Percentiles rank a stretch among this genome's conserved stretches.
Conservation (phyloP, 352 stramenopile species). For the Pythium rishiriense region DNA sequence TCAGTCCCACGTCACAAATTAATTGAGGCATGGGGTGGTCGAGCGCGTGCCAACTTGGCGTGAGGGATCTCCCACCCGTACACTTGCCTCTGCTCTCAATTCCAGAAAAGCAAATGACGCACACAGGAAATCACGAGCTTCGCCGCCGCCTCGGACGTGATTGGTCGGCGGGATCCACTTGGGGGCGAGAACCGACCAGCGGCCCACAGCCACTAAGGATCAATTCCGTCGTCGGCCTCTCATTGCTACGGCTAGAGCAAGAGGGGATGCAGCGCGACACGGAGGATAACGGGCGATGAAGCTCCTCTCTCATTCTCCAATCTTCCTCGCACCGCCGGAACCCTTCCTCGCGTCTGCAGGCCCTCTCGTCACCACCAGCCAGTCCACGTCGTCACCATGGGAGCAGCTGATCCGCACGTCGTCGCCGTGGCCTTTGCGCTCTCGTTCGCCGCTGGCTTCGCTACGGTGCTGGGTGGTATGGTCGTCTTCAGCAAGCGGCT, state of each 20-base stretch:
- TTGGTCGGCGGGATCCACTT: background rate
- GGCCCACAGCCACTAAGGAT: no score
- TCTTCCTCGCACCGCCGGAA: background rate
- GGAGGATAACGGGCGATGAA: no score
- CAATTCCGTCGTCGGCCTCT: no score
- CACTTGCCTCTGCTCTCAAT: background rate
- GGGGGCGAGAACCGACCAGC: background rate
- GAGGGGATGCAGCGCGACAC: no score
- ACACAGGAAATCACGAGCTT: background rate
- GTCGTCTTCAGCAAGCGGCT: constrained; percentile 46
- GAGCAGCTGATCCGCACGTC: background rate
- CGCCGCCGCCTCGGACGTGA: no score
- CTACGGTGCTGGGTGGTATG: constrained; percentile 43
- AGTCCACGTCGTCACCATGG: background rate
- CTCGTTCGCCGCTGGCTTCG: constrained; percentile 36
- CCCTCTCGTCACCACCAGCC: background rate
- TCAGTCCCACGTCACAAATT: no score
- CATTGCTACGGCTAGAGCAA: no score
- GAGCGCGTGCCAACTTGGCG: no score
- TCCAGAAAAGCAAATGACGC: background rate
- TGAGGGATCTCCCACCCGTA: no score
- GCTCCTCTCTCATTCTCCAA: constrained; percentile 9
- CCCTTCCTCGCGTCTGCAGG: background rate
- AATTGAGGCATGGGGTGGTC: no score
- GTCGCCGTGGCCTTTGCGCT: constrained; percentile 36